Conservation (phyloP, 2,329 filamentous ascomycete genomes). For the Clathrospora elynae region DNA sequence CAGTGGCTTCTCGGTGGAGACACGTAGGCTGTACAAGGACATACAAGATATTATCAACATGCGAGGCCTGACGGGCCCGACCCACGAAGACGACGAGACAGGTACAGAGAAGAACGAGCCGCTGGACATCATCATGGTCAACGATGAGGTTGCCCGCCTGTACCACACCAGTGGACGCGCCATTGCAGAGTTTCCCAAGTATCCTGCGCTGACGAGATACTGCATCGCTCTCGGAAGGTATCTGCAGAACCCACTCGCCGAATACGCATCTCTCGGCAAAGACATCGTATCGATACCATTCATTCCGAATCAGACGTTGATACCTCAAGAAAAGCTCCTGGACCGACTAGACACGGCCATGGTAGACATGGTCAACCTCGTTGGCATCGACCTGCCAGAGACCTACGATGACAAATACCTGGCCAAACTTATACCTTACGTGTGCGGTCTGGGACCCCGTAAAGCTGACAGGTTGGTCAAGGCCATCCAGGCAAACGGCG, state of each 20-base stretch:
- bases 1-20: conserved; percentile 86
- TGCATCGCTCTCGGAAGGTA: conserved; percentile 89
- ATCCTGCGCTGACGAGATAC: conserved; percentile 81
- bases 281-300: conserved; percentile 87
- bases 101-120: conserved; percentile 75
- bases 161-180: conserved; percentile 91
- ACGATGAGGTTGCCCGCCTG: conserved; percentile 94
- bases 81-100: conserved; percentile 78
- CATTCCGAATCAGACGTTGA: conserved; percentile 84
- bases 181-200: conserved; percentile 76
- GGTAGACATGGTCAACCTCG: conserved; percentile 98
- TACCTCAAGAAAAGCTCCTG: conserved; percentile 84
- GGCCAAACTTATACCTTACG: conserved; percentile 85
- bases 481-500: conserved; percentile 89
- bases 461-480: conserved; percentile 87
- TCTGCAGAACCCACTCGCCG: conserved; percentile 92
- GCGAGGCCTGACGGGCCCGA: conserved; percentile 75
- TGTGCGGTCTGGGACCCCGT: conserved; percentile 87
- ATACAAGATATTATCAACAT: conserved; percentile 78
- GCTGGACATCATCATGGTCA: conserved; percentile 87
- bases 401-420: conserved; percentile 80
- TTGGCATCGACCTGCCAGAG: conserved; percentile 93
- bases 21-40: conserved; percentile 80
- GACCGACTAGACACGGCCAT: conserved; percentile 92
- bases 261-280: conserved; percentile 90